phyloP scores from a whole-genome alignment of 257 asterid genomes.

The Capsicum pubescens region DNA sequence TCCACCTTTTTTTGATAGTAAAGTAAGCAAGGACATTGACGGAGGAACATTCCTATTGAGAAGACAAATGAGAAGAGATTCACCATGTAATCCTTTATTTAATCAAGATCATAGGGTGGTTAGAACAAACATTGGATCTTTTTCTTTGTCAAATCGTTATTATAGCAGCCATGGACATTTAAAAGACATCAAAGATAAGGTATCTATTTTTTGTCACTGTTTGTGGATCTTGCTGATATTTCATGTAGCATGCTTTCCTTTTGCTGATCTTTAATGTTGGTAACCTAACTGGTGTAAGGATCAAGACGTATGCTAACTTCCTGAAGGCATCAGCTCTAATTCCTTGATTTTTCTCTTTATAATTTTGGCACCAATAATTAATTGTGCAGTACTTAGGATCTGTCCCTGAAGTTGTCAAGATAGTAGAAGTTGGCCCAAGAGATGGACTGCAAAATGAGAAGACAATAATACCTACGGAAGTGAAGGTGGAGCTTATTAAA shows the following conservation, averaged over 20 bases:
- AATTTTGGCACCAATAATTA: background rate
- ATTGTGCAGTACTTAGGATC: constrained; percentile 58
- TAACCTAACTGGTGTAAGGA: background rate
- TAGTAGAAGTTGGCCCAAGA: constrained; percentile 95
- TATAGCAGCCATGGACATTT: constrained; percentile 25
- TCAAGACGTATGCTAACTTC: constrained; percentile 1
- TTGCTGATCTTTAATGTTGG: constrained; percentile 13
- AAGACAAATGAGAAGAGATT: constrained; percentile 35
- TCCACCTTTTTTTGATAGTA: constrained; percentile 28
- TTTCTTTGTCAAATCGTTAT: constrained; percentile 13
- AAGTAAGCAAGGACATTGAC: constrained; percentile 37
- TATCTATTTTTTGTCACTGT: background rate
- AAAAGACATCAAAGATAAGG: constrained; percentile 20
- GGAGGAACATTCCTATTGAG: constrained; percentile 36
- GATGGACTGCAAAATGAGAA: constrained; percentile 96
- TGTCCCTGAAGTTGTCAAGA: constrained; percentile 70
- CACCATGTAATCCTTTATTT: constrained; percentile 39
- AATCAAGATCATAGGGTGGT: constrained; percentile 35
- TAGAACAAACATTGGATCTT: constrained; percentile 34
- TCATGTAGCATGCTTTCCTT: background rate
- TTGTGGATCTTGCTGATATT: background rate
- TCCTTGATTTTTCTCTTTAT: constrained; percentile 18
- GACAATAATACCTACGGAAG: constrained; percentile 73
- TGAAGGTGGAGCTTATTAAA: constrained; percentile 81
- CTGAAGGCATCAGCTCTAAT: background rate